phyloP scores from a whole-genome alignment of 495 filamentous ascomycete genomes.

The Staphylotrichum tortipilum region DNA sequence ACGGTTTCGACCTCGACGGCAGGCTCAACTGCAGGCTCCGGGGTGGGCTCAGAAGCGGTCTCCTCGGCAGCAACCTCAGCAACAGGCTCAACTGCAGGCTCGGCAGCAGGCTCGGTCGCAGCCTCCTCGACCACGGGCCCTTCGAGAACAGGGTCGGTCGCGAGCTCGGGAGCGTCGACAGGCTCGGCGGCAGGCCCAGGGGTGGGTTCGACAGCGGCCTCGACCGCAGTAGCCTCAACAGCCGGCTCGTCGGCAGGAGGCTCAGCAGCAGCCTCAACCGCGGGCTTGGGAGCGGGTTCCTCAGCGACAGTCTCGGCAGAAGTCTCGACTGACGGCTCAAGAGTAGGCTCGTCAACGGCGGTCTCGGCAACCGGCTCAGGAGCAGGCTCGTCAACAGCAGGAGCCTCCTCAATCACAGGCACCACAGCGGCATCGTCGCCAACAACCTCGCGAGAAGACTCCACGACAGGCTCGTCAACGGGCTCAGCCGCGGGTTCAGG shows the following conservation, averaged over 20 bases:
- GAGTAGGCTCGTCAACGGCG: neutral
- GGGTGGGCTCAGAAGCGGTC: neutral
- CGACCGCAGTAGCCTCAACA: neutral
- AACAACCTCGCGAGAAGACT: too few relatives aligned
- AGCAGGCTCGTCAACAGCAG: neutral
- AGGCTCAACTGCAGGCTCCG: neutral
- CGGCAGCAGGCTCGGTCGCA: conserved; percentile 3
- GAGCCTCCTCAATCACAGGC: too few relatives aligned
- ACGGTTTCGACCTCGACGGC: conserved; percentile 1
- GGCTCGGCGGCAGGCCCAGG: neutral
- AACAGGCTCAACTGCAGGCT: neutral
- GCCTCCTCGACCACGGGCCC: conserved; percentile 4
- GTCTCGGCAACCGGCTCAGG: neutral
- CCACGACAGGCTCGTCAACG: too few relatives aligned
- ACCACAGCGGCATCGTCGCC: too few relatives aligned
- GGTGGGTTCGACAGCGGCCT: neutral
- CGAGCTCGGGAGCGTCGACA: neutral
- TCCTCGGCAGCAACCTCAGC: neutral
- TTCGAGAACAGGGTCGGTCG: too few relatives aligned
- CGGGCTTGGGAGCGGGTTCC: neutral
- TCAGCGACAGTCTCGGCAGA: neutral
- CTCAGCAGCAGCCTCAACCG: too few relatives aligned
- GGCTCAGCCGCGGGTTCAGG: too few relatives aligned
- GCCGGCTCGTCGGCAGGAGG: too few relatives aligned
- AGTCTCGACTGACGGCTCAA: neutral